A percentile compares a stretch with the other conserved stretches of the same genome.
Conservation (phyloP, 257 asterid species). For the Salvia hispanica region DNA sequence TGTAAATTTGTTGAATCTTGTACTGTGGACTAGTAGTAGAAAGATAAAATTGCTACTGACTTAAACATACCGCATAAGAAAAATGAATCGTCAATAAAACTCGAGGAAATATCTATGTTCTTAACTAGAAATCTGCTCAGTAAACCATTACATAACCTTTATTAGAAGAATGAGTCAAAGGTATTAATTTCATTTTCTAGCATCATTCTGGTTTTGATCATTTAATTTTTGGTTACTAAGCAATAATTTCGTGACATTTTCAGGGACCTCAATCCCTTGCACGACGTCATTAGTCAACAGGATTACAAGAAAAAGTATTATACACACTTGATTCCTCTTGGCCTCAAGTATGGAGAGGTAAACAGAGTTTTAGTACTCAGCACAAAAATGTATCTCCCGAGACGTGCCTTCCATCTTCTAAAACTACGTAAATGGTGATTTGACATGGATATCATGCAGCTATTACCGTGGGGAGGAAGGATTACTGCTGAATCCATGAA, state of each 20-base stretch:
- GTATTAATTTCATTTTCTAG: neutral
- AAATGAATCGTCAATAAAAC: neutral
- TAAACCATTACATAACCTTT: neutral
- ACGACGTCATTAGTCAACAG: constrained; percentile 51
- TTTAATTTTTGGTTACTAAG: constrained; percentile 12
- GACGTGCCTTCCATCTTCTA: constrained; percentile 31
- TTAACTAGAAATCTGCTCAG: neutral
- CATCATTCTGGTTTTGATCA: constrained; percentile 16
- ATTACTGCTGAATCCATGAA: constrained; percentile 77
- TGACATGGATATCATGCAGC: constrained; percentile 82
- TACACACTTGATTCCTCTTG: constrained; percentile 63
- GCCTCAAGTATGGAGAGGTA: constrained; percentile 69
- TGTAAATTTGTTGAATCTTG: neutral
- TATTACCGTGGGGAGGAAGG: constrained; percentile 99
- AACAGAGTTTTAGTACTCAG: constrained; percentile 10
- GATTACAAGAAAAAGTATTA: constrained; percentile 85
- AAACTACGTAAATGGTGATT: constrained; percentile 37
- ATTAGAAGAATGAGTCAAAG: neutral
- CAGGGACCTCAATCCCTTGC: constrained; percentile 95
- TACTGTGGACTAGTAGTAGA: neutral
- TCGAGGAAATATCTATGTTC: neutral
- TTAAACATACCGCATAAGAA: neutral
- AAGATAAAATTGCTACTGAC: neutral
- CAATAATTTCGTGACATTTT: constrained; percentile 19
- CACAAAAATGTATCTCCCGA: neutral